Evolutionary conservation across 2,329 filamentous ascomycete species (phyloP), one percentile per base, ranked within the genome.

Genomic region (Aspergillus calidoustus): DNA sequence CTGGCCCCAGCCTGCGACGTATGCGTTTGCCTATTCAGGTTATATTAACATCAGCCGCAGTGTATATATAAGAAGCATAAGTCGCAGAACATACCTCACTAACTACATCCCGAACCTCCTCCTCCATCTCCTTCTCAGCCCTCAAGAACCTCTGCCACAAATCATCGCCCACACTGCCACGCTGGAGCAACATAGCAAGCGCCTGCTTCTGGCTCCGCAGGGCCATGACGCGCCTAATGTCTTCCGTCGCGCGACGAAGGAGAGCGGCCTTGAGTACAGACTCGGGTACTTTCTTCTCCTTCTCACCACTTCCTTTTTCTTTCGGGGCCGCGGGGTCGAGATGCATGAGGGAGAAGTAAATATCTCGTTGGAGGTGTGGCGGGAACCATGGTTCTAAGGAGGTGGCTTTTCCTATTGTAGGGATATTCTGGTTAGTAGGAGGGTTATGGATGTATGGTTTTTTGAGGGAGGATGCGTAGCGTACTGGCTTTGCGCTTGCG

Each of bases 71-170:
- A 46, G 58, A 46, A 28, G 30, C 54, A 41, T 13, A 56, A 38
- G 44, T 50, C 52, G 41, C 51, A 46, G 31, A 34, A 23, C 84
- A 64, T 77, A 96, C 93, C 88, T 98, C 94, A 70, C 89, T 87
- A 38, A 98, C 93, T 25, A 98, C 94, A 79, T 99, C 95, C 71
- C 92, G 87, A 64, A 99, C 84, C 80, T 99, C 95, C 68, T 93
- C 92, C 80, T 99, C 93, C 83, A 98, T 96, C 80, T 99, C 95
- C 82, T 96, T 93, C 85, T 99, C 95, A 0, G 94, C 95, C 54
- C 92, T 86, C 79, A 89, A 80, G 78, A 98, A 97, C 44, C 94
- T 86, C 82, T 97, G 92, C 91, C 93, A 97, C 69, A 99, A 80
- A 77, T 99, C 95, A 76, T 99, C 95, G 15, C 95, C 94, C 1